These are phyloP conservation scores for Cornus suecica DNA, from an alignment of 148 eudicot genomes.

Conservation along the genomic window DNA sequence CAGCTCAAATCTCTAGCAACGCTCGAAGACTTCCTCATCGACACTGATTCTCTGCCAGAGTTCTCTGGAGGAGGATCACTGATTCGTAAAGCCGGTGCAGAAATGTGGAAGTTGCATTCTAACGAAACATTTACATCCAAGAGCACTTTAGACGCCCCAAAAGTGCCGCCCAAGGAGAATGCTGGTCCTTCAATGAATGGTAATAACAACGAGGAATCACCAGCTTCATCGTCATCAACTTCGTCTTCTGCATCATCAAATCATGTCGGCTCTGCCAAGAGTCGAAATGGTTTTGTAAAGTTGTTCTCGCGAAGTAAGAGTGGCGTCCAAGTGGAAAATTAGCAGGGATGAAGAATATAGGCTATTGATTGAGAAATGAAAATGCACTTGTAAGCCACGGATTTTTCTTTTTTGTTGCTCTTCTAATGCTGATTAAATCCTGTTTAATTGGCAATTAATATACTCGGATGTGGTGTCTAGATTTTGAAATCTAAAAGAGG, in stretches of 20 bases:
- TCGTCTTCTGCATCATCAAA: constrained; percentile 28
- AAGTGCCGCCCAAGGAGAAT: constrained; percentile 26
- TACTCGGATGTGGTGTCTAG: neutral
- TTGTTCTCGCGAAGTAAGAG: constrained; percentile 30
- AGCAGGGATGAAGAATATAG: constrained; percentile 16
- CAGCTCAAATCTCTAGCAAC: constrained; percentile 72
- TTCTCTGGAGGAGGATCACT: constrained; percentile 30
- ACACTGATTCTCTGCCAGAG: constrained; percentile 56
- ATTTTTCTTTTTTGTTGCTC: neutral
- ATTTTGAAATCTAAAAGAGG: neutral
- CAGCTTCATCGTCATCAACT: constrained; percentile 28
- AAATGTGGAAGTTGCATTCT: constrained; percentile 48
- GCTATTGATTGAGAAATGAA: neutral
- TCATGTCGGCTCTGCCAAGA: constrained; percentile 33
- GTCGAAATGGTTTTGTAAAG: constrained; percentile 59
- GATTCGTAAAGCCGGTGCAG: constrained; percentile 26
- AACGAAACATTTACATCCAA: constrained; percentile 31
- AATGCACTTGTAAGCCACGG: neutral
- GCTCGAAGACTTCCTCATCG: constrained; percentile 65
- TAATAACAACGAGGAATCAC: constrained; percentile 31
- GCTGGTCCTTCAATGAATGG: constrained; percentile 28
- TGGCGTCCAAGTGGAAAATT: constrained; percentile 33
- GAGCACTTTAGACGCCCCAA: constrained; percentile 23
- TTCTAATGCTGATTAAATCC: constrained; percentile 10
- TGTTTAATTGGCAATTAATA: constrained; percentile 21